Conservation (phyloP, 805 yeast species). For the Blastobotrys mokoenaii region DNA sequence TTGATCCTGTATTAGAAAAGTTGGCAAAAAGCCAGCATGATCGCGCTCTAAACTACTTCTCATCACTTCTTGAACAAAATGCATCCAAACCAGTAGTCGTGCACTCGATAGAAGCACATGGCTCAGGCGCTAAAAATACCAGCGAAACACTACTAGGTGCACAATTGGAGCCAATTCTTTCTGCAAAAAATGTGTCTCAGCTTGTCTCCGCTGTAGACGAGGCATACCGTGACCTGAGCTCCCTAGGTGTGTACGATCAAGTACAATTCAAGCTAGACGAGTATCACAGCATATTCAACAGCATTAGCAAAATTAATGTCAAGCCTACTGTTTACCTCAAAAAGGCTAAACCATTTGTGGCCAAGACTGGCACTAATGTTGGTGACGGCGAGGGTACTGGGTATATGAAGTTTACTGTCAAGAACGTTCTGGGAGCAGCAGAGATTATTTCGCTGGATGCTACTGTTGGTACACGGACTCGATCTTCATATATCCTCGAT, state of each 20-base stretch:
- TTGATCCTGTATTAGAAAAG: neutral
- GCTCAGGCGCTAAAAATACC: slow-evolving; percentile 27
- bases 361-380: slow-evolving; percentile 89
- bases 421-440: slow-evolving; percentile 62
- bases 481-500: slow-evolving; percentile 45
- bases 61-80: slow-evolving; percentile 15
- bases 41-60: neutral
- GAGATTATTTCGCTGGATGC: slow-evolving; percentile 49
- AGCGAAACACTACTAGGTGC: slow-evolving; percentile 23
- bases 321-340: slow-evolving; percentile 18
- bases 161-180: slow-evolving; percentile 27
- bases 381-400: slow-evolving; percentile 98
- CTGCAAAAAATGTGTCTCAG: slow-evolving; percentile 15
- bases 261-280: slow-evolving; percentile 21
- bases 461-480: slow-evolving; percentile 53
- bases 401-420: slow-evolving; percentile 62
- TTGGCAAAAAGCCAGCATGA: neutral
- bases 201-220: slow-evolving; percentile 23
- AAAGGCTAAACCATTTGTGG: slow-evolving; percentile 52
- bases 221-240: slow-evolving; percentile 22
- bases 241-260: slow-evolving; percentile 24
- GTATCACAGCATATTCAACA: slow-evolving; percentile 7
- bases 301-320: slow-evolving; percentile 14
- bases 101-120: slow-evolving; percentile 23
- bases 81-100: slow-evolving; percentile 22